phyloP scores from a whole-genome alignment of 805 yeast species.

The Wickerhamiella australiensis region DNA sequence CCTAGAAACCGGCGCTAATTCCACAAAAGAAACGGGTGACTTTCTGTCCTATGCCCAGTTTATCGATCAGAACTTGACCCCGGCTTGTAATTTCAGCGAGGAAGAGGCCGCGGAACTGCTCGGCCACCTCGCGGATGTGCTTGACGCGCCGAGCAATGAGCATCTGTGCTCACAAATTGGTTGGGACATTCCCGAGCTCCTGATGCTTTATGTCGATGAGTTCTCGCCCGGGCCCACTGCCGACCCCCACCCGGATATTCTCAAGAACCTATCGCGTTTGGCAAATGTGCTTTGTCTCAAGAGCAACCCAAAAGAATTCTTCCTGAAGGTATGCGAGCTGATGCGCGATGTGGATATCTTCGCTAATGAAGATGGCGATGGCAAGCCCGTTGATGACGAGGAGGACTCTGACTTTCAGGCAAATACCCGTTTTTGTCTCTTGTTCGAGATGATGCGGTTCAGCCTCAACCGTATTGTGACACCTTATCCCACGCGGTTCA shows the following conservation, averaged over 20 bases:
- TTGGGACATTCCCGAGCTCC: slow-evolving; percentile 77
- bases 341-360: slow-evolving; percentile 2
- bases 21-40: slow-evolving; percentile 38
- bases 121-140: slow-evolving; percentile 36
- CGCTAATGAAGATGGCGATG: slow-evolving; percentile 16
- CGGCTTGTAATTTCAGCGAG: slow-evolving; percentile 35
- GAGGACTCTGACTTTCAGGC: slow-evolving; percentile 3
- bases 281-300: slow-evolving; percentile 52
- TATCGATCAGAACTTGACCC: slow-evolving; percentile 47
- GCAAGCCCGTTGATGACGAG: slow-evolving; percentile 14
- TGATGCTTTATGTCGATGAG: slow-evolving; percentile 40
- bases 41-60: slow-evolving; percentile 62
- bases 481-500: slow-evolving; percentile 64
- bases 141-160: slow-evolving; percentile 29
- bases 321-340: slow-evolving; percentile 43
- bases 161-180: slow-evolving; percentile 57
- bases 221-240: slow-evolving; percentile 12
- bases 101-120: slow-evolving; percentile 34
- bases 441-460: slow-evolving; percentile 52
- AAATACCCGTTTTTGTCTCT: slow-evolving; percentile 44
- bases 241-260: slow-evolving; percentile 19
- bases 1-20: slow-evolving; percentile 16
- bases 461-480: slow-evolving; percentile 53
- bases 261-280: slow-evolving; percentile 34
- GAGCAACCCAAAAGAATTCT: slow-evolving; percentile 74